phyloP scores from a whole-genome alignment of 495 filamentous ascomycete species.

The Pseudoneurospora amorphoporcata region DNA sequence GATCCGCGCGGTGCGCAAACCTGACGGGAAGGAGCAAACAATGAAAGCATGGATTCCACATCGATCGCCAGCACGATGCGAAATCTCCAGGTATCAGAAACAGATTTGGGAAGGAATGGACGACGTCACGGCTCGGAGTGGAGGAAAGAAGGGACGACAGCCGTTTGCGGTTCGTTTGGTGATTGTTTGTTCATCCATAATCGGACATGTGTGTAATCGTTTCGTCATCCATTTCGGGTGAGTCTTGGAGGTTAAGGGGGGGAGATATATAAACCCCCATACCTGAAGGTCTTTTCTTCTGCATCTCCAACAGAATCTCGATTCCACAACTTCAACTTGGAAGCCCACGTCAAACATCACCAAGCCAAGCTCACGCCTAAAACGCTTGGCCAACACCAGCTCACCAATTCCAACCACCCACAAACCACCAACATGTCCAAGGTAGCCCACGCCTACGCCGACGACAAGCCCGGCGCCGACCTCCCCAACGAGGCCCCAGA shows the following conservation, averaged over 20 bases:
- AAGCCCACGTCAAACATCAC: not conserved
- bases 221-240: not conserved
- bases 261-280: not conserved
- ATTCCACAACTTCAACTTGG: not conserved
- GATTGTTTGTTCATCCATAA: not conserved
- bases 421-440: constrained; percentile 16
- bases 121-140: not conserved
- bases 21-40: not conserved
- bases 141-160: not conserved
- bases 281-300: not conserved
- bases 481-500: constrained; percentile 8
- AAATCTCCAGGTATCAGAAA: not conserved
- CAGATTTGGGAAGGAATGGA: not conserved
- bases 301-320: not conserved
- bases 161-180: not conserved
- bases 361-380: too few species aligned
- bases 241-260: not conserved
- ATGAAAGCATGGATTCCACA: not conserved
- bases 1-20: too few species aligned
- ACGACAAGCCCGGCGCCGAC: constrained; percentile 13
- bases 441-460: constrained; percentile 8
- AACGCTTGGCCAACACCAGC: too few species aligned
- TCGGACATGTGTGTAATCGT: not conserved
- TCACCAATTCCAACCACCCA: not conserved
- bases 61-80: not conserved